phyloP scores from a whole-genome alignment of 2,329 filamentous ascomycete species.

The Penicillium concentricum region DNA sequence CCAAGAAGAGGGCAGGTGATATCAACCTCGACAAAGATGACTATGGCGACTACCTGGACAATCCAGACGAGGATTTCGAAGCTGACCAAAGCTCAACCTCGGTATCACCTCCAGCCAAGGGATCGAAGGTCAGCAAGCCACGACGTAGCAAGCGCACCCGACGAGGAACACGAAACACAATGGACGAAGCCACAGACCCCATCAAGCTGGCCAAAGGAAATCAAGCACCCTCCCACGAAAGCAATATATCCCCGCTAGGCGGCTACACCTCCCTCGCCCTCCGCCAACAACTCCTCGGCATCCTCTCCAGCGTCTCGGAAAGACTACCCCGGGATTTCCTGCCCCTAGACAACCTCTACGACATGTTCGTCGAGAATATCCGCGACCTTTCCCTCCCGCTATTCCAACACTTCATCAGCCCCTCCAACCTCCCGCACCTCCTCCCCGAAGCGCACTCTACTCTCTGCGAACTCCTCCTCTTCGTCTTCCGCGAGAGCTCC shows the following conservation, averaged over 20 bases:
- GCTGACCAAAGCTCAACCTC: conserved; percentile 9
- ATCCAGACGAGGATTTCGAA: conserved; percentile 37
- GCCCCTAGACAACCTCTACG: conserved; percentile 41
- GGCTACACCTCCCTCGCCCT: conserved; percentile 41
- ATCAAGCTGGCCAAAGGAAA: conserved; percentile 11
- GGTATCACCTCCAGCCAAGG: conserved; percentile 8
- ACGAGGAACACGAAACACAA: conserved; percentile 24
- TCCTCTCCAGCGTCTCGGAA: conserved; percentile 42
- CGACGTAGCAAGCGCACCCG: conserved; percentile 37
- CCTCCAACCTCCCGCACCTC: conserved; percentile 45
- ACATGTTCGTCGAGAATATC: conserved; percentile 48
- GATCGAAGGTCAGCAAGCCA: conserved; percentile 6
- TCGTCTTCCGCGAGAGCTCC: conserved; percentile 48
- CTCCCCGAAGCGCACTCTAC: conserved; percentile 45
- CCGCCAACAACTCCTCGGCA: conserved; percentile 46
- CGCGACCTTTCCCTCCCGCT: conserved; percentile 45
- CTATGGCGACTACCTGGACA: conserved; percentile 48
- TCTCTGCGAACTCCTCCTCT: conserved; percentile 55
- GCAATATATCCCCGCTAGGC: conserved; percentile 35
- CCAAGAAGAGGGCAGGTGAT: conserved; percentile 40
- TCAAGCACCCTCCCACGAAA: neutral
- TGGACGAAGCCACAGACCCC: conserved; percentile 5
- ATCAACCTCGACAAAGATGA: conserved; percentile 48
- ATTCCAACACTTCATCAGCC: conserved; percentile 48
- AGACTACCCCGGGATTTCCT: conserved; percentile 37